These are phyloP conservation scores for Pulveroboletus sp. DNA, from an alignment of 1,284 basidiomycete genomes.

Conservation along the genomic window DNA sequence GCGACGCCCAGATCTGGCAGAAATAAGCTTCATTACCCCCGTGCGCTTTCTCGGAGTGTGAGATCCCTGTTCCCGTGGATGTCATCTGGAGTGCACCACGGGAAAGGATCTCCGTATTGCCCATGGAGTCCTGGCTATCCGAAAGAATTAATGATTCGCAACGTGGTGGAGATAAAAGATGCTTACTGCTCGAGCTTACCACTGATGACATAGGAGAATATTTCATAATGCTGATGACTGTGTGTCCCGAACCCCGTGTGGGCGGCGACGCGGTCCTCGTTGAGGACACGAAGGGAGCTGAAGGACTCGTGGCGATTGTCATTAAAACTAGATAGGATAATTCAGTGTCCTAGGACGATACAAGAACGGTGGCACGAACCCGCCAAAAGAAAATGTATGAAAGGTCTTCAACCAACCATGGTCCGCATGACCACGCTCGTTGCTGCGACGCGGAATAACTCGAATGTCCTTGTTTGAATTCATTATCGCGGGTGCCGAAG, in stretches of 20 bases:
- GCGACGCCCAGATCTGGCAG: conserved; percentile 85
- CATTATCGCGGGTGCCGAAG: conserved; percentile 18
- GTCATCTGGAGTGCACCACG: conserved; percentile 92
- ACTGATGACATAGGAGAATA: conserved; percentile 84
- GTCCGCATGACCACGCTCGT: conserved; percentile 77
- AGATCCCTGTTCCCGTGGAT: conserved; percentile 84
- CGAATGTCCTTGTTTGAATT: conserved; percentile 34
- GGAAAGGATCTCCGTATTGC: conserved; percentile 84
- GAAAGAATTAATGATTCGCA: conserved; percentile 1
- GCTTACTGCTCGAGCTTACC: conserved; percentile 79
- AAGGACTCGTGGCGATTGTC: conserved; percentile 57
- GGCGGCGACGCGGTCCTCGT: conserved; percentile 86
- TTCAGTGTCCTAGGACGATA: not conserved
- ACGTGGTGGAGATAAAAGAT: conserved; percentile 3
- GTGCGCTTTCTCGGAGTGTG: conserved; percentile 77
- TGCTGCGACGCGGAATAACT: conserved; percentile 57
- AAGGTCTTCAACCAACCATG: conserved; percentile 92
- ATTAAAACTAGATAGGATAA: conserved; percentile 53
- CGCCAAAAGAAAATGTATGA: conserved; percentile 84
- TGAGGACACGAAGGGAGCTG: conserved; percentile 74
- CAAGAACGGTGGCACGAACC: conserved; percentile 43
- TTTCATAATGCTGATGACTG: conserved; percentile 85
- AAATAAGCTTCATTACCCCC: conserved; percentile 72
- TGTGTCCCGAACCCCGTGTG: conserved; percentile 85
- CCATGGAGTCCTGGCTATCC: conserved; percentile 81